Percentiles rank a stretch among this genome's conserved stretches.
phyloP scores from a whole-genome alignment of 805 yeast species.

The Yarrowia deformans region DNA sequence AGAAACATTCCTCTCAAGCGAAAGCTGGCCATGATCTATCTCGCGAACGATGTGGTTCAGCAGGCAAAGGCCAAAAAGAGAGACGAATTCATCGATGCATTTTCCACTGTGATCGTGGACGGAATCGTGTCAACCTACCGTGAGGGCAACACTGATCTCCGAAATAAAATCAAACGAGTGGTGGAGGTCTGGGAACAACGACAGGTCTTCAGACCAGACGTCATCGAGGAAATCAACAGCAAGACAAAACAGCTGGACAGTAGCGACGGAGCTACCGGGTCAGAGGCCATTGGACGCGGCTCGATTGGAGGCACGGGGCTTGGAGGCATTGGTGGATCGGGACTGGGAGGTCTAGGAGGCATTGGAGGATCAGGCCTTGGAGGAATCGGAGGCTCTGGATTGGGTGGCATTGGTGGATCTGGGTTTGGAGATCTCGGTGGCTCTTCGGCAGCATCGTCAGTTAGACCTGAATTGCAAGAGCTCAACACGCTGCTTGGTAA shows the following conservation, averaged over 20 bases:
- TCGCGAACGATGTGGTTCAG: slow-evolving; percentile 84
- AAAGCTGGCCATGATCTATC: slow-evolving; percentile 66
- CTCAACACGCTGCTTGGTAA: slow-evolving; percentile 21
- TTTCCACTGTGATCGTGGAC: slow-evolving; percentile 55
- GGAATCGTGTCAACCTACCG: slow-evolving; percentile 52
- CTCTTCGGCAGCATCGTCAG: not conserved
- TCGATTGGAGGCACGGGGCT: slow-evolving; percentile 35
- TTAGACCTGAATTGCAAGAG: slow-evolving; percentile 20
- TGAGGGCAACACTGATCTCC: slow-evolving; percentile 54
- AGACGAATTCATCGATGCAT: slow-evolving; percentile 64
- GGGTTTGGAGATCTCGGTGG: slow-evolving; percentile 32
- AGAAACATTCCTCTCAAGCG: slow-evolving; percentile 51
- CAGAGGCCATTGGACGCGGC: slow-evolving; percentile 12
- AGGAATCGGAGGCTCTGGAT: slow-evolving; percentile 22
- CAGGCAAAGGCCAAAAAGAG: slow-evolving; percentile 70
- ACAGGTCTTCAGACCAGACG: slow-evolving; percentile 55
- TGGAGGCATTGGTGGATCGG: slow-evolving; percentile 34
- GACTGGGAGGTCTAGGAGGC: slow-evolving; percentile 31
- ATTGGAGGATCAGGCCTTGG: slow-evolving; percentile 34
- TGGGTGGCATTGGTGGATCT: slow-evolving; percentile 29
- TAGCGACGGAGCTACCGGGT: not conserved
- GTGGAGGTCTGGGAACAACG: slow-evolving; percentile 72
- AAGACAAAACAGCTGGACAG: slow-evolving; percentile 41
- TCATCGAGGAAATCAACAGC: slow-evolving; percentile 49
- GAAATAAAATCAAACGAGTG: slow-evolving; percentile 63